phyloP scores from a whole-genome alignment of 2,329 filamentous ascomycete genomes.

The Gnomoniopsis sp. region DNA sequence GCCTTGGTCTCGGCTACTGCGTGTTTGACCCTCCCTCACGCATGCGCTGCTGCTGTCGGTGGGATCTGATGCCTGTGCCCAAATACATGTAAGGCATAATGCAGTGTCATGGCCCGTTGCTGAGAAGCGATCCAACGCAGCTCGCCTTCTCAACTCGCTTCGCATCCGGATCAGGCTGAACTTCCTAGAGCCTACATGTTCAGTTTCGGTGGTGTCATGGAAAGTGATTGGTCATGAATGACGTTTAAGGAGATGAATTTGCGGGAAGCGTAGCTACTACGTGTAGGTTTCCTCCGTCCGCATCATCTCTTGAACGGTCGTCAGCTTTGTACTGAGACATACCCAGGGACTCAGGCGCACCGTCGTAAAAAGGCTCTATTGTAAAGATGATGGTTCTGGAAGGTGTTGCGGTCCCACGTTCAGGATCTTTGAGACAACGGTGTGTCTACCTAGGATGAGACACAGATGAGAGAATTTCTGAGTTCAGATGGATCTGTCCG shows the following conservation, averaged over 20 bases:
- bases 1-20: slow-evolving; percentile 9
- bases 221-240: neutral
- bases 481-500: no score
- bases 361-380: neutral
- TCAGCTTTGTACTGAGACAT: neutral
- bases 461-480: no score
- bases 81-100: neutral
- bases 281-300: neutral
- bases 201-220: slow-evolving; percentile 5
- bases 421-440: no score
- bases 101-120: neutral
- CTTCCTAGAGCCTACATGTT: slow-evolving; percentile 9
- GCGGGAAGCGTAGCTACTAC: neutral
- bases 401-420: neutral
- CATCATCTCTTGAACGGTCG: neutral
- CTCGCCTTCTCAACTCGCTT: slow-evolving; percentile 14
- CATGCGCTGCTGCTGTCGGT: neutral
- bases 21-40: neutral
- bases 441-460: no score
- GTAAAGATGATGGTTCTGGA: neutral
- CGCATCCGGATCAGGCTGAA: slow-evolving; percentile 1
- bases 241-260: neutral
- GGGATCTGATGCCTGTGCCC: neutral
- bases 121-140: slow-evolving; percentile 4
- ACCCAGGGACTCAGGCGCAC: neutral